A percentile compares a stretch with the other conserved stretches of the same genome.
phyloP scores from a whole-genome alignment of 2,329 filamentous ascomycete species.

The Diplodia corticola region DNA sequence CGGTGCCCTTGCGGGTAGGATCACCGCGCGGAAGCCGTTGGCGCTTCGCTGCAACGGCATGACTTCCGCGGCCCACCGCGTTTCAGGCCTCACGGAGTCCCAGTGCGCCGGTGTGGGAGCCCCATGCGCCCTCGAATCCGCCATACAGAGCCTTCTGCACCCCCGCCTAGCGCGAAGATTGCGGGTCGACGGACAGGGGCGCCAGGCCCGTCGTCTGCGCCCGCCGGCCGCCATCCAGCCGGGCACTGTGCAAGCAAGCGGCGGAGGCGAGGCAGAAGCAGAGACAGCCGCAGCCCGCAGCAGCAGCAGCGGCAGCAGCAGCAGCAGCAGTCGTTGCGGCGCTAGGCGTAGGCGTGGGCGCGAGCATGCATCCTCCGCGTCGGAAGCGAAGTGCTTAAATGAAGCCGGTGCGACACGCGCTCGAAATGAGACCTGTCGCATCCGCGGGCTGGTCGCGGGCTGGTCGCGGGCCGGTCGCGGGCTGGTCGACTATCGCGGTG shows the following conservation, averaged over 20 bases:
- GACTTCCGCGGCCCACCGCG: constrained; percentile 8
- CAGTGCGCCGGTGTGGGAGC: constrained; percentile 8
- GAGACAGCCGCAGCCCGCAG: not conserved
- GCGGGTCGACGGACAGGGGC: not conserved
- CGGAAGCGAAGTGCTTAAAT: constrained; percentile 20
- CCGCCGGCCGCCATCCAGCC: too few relatives aligned
- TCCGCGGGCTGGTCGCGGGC: not conserved
- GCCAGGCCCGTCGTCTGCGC: too few relatives aligned
- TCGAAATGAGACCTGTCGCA: constrained; percentile 14
- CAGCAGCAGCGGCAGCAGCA: not conserved
- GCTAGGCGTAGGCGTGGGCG: not conserved
- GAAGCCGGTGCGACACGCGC: constrained; percentile 7
- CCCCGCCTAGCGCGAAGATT: not conserved
- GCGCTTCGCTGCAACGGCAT: constrained; percentile 9
- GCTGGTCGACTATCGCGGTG: not conserved
- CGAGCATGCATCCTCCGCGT: constrained; percentile 14
- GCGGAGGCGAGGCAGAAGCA: not conserved
- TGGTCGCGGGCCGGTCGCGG: too few relatives aligned
- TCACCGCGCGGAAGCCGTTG: not conserved
- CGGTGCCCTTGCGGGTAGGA: not conserved
- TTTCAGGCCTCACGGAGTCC: constrained; percentile 12
- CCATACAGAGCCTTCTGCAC: not conserved
- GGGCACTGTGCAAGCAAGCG: too few relatives aligned
- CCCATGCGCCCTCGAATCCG: not conserved
- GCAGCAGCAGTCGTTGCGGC: not conserved